These are phyloP conservation scores for Odontarrhena argentea DNA, from an alignment of 345 rosid genomes.

Conservation along the genomic window DNA sequence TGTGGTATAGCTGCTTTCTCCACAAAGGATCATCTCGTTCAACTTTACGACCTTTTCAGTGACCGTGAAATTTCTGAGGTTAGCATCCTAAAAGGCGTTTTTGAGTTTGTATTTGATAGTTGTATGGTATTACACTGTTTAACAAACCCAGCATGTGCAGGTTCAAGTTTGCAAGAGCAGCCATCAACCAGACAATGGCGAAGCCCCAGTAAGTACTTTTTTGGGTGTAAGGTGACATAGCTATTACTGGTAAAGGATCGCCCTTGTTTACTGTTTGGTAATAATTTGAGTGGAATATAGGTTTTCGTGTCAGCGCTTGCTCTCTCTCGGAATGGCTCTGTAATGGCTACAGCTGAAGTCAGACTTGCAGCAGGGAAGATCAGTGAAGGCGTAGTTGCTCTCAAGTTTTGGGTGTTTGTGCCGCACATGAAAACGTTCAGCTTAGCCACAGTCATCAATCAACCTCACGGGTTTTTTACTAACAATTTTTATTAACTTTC, in stretches of 20 bases:
- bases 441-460: conserved; percentile 70
- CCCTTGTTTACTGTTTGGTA: not conserved
- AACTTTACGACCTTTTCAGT: conserved; percentile 69
- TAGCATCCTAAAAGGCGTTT: conserved; percentile 10
- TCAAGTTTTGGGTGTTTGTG: conserved; percentile 68
- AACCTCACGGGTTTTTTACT: conserved; percentile 69
- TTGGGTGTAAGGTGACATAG: not conserved
- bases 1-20: conserved; percentile 69
- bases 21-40: conserved; percentile 65
- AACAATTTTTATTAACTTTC: not conserved
- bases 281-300: conserved; percentile 43
- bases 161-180: conserved; percentile 86
- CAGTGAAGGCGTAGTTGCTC: conserved; percentile 67
- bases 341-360: conserved; percentile 71
- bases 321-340: conserved; percentile 66
- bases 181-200: conserved; percentile 73
- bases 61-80: conserved; percentile 79
- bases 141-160: conserved; percentile 41
- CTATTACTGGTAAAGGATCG: conserved; percentile 14
- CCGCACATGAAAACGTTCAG: conserved; percentile 54
- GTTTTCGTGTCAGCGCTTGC: conserved; percentile 58
- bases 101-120: not conserved
- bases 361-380: conserved; percentile 65
- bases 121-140: conserved; percentile 12
- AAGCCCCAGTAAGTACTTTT: conserved; percentile 54